Conservation (phyloP, 805 yeast genomes). For the Wickerhamomyces chambardii region DNA sequence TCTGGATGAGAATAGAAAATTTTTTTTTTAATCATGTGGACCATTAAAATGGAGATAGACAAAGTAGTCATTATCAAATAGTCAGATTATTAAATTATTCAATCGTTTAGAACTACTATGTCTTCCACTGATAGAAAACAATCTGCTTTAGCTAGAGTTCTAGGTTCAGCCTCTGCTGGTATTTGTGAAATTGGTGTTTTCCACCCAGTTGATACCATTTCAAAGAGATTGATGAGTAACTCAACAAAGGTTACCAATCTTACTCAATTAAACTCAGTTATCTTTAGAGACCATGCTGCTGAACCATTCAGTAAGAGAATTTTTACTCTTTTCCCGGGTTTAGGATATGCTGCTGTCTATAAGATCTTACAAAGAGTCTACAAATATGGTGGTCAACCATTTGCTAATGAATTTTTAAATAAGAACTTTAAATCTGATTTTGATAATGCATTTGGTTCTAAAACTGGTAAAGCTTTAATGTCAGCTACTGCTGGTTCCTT, state of each 20-base stretch:
- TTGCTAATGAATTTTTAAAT: slow-evolving; percentile 87
- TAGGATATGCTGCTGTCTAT: slow-evolving; percentile 97
- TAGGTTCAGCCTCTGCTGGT: slow-evolving; percentile 98
- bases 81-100: too few species aligned
- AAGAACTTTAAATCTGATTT: slow-evolving; percentile 61
- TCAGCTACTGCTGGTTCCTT: slow-evolving; percentile 97
- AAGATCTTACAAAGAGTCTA: slow-evolving; percentile 95
- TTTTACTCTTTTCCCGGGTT: slow-evolving; percentile 89
- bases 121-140: slow-evolving; percentile 54
- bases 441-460: slow-evolving; percentile 77
- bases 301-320: slow-evolving; percentile 65
- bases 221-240: slow-evolving; percentile 90
- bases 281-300: slow-evolving; percentile 74
- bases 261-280: slow-evolving; percentile 71
- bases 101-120: slow-evolving; percentile 3
- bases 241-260: slow-evolving; percentile 56
- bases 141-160: slow-evolving; percentile 80
- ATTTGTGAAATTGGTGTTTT: slow-evolving; percentile 93
- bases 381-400: slow-evolving; percentile 99
- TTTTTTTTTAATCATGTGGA: too few species aligned
- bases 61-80: too few species aligned
- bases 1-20: too few species aligned
- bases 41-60: too few species aligned
- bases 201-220: slow-evolving; percentile 98
- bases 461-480: slow-evolving; percentile 94